Conservation (phyloP, 257 asterid genomes). For the Salvia splendens region DNA sequence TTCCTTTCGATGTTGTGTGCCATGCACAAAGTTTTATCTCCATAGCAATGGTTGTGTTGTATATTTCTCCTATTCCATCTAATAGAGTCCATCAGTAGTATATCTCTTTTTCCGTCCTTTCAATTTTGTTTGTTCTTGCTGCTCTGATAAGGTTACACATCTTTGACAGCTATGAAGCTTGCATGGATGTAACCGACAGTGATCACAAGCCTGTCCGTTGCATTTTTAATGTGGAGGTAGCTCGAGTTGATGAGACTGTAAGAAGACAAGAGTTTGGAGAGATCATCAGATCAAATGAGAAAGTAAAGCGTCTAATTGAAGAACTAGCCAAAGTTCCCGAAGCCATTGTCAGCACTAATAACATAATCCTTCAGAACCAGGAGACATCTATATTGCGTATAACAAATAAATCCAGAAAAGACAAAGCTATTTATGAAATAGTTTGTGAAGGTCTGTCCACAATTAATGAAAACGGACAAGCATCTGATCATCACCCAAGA, state of each 20-base stretch:
- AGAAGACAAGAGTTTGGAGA: constrained; percentile 94
- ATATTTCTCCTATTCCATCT: neutral
- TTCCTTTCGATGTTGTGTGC: constrained; percentile 3
- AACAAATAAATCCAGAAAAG: constrained; percentile 71
- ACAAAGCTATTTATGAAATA: constrained; percentile 61
- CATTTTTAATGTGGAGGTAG: constrained; percentile 77
- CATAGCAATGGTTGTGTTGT: neutral
- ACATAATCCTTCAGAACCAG: constrained; percentile 82
- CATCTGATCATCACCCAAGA: constrained; percentile 69
- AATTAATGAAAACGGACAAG: constrained; percentile 65
- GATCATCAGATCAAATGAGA: constrained; percentile 70
- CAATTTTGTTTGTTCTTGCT: neutral
- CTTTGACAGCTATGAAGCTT: constrained; percentile 82
- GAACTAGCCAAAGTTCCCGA: constrained; percentile 73
- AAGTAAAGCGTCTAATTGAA: constrained; percentile 55
- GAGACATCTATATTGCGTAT: constrained; percentile 79
- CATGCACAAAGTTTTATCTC: neutral
- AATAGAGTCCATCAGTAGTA: neutral
- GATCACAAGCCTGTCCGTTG: constrained; percentile 98
- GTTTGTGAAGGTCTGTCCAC: constrained; percentile 77
- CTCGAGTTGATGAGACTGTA: constrained; percentile 84
- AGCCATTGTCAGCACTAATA: constrained; percentile 77
- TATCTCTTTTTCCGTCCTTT: neutral
- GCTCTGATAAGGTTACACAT: constrained; percentile 21
- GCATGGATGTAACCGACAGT: constrained; percentile 99